Base-by-base conservation (phyloP, 2,329 filamentous ascomycete species). In the Daldinia sp. region DNA sequence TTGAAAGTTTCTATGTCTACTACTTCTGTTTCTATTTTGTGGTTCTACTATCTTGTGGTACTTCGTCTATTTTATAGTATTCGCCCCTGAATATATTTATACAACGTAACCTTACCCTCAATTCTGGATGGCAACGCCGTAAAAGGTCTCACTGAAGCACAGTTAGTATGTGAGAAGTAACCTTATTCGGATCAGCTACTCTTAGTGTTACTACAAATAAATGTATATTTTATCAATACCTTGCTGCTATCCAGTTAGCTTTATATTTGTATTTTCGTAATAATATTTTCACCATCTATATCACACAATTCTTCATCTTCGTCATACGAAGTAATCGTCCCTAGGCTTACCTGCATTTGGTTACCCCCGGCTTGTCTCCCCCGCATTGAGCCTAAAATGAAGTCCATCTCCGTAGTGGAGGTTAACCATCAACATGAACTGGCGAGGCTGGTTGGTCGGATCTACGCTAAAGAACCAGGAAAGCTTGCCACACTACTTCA, bases 371-470 rank as follows among this genome's bases (percentile, higher is more conserved):
- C 50, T 68, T 48, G 50, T 62, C 60, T 67, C 61, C 73, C 72
- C 71, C 73, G 74, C 74, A 77, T 76, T 78, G 70, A 78, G 76
- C 75, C 76, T 78, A 77, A 77, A 74, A 60, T 59, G 63, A 69
- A 66, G 55, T 53, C 60, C 63, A 73, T 72, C 71, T 74, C 71
- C 74, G 72, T 73, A 64, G 69, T 64, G 61, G 65, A 62, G 60
- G 63, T 55, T 33, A 7, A 64, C 42, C 54, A 57, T 64, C 62
- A 30, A 56, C 50, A 20, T 55, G 48, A 63, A 61, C 50, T 33
- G 44, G 15, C 53, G 35, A 61, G 55, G 23, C 46, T 66, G 60
- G 65, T 61, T 73, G 70, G 72, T 72, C 68, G 70, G 70, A 57
- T 70, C 70, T 60, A 53, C 61, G 63, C 53, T 60, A 35, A 51